Evolutionary conservation across 1,139 yeast genomes (phyloP).

Genomic region (Yamadazyma dushanensis): DNA sequence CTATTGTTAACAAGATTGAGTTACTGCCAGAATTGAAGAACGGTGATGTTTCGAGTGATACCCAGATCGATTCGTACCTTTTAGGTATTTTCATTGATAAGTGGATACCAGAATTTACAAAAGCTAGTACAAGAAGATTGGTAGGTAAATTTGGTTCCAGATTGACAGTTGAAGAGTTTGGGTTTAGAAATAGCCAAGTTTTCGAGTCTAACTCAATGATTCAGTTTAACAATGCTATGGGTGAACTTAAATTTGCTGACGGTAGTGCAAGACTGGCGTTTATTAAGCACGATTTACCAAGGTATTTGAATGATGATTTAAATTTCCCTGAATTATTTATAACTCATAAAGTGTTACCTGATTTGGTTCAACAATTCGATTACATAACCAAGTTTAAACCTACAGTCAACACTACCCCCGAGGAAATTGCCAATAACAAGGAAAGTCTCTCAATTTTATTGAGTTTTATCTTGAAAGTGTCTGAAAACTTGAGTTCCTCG

Average conservation of each 20-base stretch:
- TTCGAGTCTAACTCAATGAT: constrained; percentile 48
- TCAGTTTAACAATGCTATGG: constrained; percentile 46
- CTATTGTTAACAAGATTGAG: constrained; percentile 4
- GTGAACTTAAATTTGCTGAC: constrained; percentile 51
- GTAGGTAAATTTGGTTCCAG: constrained; percentile 37
- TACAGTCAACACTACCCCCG: constrained; percentile 25
- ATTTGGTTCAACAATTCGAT: constrained; percentile 44
- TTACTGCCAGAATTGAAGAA: constrained; percentile 24
- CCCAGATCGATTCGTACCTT: constrained; percentile 51
- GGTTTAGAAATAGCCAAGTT: constrained; percentile 41
- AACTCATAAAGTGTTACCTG: constrained; percentile 68
- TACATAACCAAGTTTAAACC: constrained; percentile 22
- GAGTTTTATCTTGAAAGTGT: constrained; percentile 47
- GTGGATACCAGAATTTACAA: constrained; percentile 8
- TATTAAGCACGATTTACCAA: constrained; percentile 45
- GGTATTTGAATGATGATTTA: constrained; percentile 13
- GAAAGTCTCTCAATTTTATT: constrained; percentile 44
- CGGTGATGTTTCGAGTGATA: constrained; percentile 44
- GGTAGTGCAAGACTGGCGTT: constrained; percentile 52
- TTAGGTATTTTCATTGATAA: constrained; percentile 53
- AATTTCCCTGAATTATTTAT: constrained; percentile 57
- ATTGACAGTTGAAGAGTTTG: constrained; percentile 49
- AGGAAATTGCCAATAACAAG: constrained; percentile 34
- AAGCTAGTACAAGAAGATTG: constrained; percentile 19
- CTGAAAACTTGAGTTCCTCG: constrained; percentile 36